Percentiles rank a stretch among this genome's conserved stretches.
phyloP scores from a whole-genome alignment of 768 basidiomycete genomes.

The Lactifluus volemus region DNA sequence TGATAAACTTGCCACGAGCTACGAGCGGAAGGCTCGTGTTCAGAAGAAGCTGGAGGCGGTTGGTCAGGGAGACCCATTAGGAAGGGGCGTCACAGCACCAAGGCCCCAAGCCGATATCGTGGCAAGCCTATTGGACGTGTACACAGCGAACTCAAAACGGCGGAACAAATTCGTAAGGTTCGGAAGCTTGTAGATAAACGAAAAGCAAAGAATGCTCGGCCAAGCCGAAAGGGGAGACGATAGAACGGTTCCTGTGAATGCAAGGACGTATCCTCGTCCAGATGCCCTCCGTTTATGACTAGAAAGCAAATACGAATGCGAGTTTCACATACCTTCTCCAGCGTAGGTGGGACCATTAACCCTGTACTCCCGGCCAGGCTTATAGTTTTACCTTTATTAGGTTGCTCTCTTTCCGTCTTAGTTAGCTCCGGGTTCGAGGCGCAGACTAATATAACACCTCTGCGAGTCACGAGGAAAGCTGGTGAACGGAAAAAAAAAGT shows the following conservation, averaged over 20 bases:
- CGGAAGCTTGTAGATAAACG: slow-evolving; percentile 57
- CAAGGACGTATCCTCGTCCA: not conserved
- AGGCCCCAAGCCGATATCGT: slow-evolving; percentile 37
- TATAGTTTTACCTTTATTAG: not conserved
- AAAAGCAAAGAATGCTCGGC: slow-evolving; percentile 76
- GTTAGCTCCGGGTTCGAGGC: not conserved
- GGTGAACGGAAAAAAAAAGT: not conserved
- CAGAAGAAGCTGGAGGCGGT: slow-evolving; percentile 43
- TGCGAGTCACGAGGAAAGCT: not conserved
- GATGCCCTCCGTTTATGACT: not conserved
- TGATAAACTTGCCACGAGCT: slow-evolving; percentile 62
- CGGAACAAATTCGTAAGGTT: slow-evolving; percentile 77
- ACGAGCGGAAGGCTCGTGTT: slow-evolving; percentile 64
- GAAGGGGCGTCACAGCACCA: slow-evolving; percentile 22
- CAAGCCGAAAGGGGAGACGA: slow-evolving; percentile 36
- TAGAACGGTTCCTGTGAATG: slow-evolving; percentile 4
- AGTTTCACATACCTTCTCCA: not conserved
- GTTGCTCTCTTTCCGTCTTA: not conserved
- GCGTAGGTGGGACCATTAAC: not conserved
- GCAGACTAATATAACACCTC: not conserved
- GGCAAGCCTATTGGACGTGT: slow-evolving; percentile 56
- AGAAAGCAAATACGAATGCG: not conserved
- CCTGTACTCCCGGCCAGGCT: not conserved
- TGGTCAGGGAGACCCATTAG: slow-evolving; percentile 26
- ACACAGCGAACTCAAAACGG: slow-evolving; percentile 78